phyloP scores from a whole-genome alignment of 139 green algal genomes.

The Chlamydomonas incerta region DNA sequence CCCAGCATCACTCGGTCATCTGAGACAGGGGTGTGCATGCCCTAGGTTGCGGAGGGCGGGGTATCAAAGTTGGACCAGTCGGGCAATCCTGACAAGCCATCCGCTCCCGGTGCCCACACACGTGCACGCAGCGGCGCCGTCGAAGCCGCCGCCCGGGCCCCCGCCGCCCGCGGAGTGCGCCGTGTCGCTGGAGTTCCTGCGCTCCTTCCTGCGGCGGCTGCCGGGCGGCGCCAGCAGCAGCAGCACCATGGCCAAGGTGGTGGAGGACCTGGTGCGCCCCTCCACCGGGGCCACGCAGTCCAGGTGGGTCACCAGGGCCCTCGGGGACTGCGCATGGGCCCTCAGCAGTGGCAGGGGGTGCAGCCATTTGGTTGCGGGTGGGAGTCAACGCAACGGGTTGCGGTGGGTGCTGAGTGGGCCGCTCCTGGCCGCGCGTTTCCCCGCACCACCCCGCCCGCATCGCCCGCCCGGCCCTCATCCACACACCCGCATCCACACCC shows the following conservation, averaged over 20 bases:
- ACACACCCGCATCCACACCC: not conserved
- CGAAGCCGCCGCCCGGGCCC: not conserved
- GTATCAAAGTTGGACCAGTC: too few species aligned
- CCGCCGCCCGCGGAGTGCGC: not conserved
- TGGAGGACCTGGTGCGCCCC: slow-evolving; percentile 11
- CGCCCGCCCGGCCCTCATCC: not conserved
- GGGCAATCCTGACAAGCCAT: too few species aligned
- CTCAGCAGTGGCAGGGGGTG: too few species aligned
- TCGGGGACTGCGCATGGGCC: too few species aligned
- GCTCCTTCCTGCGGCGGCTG: slow-evolving; percentile 21
- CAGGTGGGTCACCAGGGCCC: too few species aligned
- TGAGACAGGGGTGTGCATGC: too few species aligned
- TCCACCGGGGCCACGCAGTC: not conserved
- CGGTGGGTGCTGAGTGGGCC: too few species aligned
- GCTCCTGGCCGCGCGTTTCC: not conserved
- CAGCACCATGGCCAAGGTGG: not conserved
- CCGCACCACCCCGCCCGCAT: not conserved
- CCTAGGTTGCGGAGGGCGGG: too few species aligned
- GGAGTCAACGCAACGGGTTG: too few species aligned
- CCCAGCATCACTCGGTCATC: too few species aligned
- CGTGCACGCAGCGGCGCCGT: not conserved
- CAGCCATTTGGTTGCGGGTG: too few species aligned
- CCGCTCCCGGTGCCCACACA: too few species aligned
- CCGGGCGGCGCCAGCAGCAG: not conserved
- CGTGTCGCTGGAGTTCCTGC: slow-evolving; percentile 36